Evolutionary conservation across 164 flowering plant genomes (phyloP), one percentile per base, ranked within the genome.

Genomic region (Echeveria elegans): DNA sequence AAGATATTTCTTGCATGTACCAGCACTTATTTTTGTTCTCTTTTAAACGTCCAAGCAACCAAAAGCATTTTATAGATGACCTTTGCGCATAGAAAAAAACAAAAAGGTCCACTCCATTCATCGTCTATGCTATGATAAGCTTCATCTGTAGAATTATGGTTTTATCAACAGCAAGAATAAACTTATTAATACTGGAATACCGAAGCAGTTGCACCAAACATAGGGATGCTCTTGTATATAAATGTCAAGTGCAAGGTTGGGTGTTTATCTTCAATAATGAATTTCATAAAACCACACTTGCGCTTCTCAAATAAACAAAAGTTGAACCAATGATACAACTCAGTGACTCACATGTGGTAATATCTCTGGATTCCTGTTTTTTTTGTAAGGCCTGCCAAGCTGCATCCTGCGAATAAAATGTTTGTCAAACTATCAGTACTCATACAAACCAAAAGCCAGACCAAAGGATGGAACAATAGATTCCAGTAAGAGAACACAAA

Each of bases 371-470:
- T 34, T 60, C 72, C 23, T 64, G 71, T 65, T 31, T 60, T 63
- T 72, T 72, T 38, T 65, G 72, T 65, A 80, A 52, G 40, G 74
- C 72, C 66, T 77, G 69, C 86, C 82, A 82, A 69, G 74, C 79
- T 50, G 72, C 74, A 74, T 82, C 81, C 86, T 82, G 74, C 71
- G 40, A 41, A 63, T 18, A 16, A 56, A 36, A 62, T 62, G 15
- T 28, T 28, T 62, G 64, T 36, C 37, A 26, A 38, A 41, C 23
- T 24, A 41, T 38, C 38, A 62, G 40, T 36, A 31, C 16, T 60
- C 6, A 31, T 36, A 8, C 38, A 36, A 4, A 4, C 4, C 4
- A 36, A 36, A 4, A 36, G 8, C 38, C 38, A 36, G 38, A 36
- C 8, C 38, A 4, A 36, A 36, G 38, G 8, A 8, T 8, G 8